Percentiles rank a stretch among this genome's conserved stretches.
phyloP scores from a whole-genome alignment of 2,329 filamentous ascomycete genomes.

The Dactylellina drechsleri region DNA sequence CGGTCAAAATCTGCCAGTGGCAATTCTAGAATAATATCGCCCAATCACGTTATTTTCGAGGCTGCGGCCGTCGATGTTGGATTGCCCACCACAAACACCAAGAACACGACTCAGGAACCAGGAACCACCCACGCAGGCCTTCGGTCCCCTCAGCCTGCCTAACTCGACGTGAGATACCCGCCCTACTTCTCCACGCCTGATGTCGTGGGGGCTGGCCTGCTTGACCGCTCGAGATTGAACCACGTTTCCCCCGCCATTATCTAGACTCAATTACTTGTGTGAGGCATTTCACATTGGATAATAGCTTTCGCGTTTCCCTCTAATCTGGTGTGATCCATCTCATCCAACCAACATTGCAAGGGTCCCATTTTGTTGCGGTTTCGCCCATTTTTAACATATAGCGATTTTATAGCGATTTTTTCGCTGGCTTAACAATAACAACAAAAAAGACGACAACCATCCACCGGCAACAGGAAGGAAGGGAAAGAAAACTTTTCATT shows the following conservation, averaged over 20 bases:
- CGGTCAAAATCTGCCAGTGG: no score
- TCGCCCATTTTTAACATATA: conserved; percentile 30
- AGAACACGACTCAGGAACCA: conserved; percentile 47
- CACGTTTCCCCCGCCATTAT: conserved; percentile 52
- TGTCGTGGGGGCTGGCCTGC: conserved; percentile 48
- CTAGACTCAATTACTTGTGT: neutral
- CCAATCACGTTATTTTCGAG: conserved; percentile 46
- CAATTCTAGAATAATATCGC: no score
- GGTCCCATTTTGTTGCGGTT: conserved; percentile 28
- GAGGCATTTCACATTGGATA: conserved; percentile 52
- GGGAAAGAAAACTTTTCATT: conserved; percentile 8
- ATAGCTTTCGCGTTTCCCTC: conserved; percentile 8
- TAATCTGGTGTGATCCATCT: conserved; percentile 1
- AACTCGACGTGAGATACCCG: conserved; percentile 33
- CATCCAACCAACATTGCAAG: conserved; percentile 42
- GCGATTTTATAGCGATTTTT: conserved; percentile 5
- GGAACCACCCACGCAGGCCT: conserved; percentile 39
- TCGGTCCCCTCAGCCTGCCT: conserved; percentile 37
- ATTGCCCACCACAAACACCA: conserved; percentile 14
- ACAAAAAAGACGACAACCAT: conserved; percentile 17
- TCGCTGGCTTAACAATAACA: conserved; percentile 17
- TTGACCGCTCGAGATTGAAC: conserved; percentile 42
- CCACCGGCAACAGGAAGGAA: conserved; percentile 13
- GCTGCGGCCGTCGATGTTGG: conserved; percentile 23
- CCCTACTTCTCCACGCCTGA: conserved; percentile 39